Evolutionary conservation across 2,329 filamentous ascomycete species (phyloP).

Genomic region (Arthroderma sp.): DNA sequence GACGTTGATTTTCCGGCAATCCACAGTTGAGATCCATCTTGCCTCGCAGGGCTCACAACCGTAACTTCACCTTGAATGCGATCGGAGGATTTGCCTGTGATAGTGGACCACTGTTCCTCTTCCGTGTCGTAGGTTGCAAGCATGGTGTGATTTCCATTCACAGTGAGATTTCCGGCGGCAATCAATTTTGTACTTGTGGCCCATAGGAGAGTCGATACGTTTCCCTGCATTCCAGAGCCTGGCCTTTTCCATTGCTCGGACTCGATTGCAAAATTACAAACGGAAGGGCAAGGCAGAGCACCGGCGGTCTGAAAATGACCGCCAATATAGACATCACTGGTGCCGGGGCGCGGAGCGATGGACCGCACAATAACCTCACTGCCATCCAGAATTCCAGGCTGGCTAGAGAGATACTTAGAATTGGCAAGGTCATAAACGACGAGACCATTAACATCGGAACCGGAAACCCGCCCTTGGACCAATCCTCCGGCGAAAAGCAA

Average conservation of each 20-base stretch:
- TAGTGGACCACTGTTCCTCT: conserved; percentile 51
- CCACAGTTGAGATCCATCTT: conserved; percentile 65
- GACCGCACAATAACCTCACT: conserved; percentile 58
- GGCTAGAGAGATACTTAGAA: conserved; percentile 44
- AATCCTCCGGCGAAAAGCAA: conserved; percentile 72
- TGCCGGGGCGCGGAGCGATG: conserved; percentile 58
- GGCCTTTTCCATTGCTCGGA: conserved; percentile 67
- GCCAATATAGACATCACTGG: conserved; percentile 67
- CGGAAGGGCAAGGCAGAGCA: conserved; percentile 62
- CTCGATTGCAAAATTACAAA: conserved; percentile 66
- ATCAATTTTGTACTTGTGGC: conserved; percentile 56
- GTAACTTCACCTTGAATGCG: conserved; percentile 66
- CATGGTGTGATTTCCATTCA: conserved; percentile 51
- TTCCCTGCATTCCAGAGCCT: conserved; percentile 57
- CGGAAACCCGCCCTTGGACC: conserved; percentile 56
- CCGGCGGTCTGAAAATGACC: conserved; percentile 76
- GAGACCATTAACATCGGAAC: conserved; percentile 54
- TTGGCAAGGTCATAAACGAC: conserved; percentile 63
- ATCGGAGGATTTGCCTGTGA: conserved; percentile 40
- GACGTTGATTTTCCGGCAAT: conserved; percentile 58
- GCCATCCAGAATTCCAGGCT: conserved; percentile 65
- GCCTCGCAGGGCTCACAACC: conserved; percentile 60
- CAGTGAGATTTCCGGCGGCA: conserved; percentile 61
- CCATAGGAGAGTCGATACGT: conserved; percentile 64
- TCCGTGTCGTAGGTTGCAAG: conserved; percentile 63